Conservation (phyloP, 108 stramenopile genomes). For the Pelagomonas calceolata region DNA sequence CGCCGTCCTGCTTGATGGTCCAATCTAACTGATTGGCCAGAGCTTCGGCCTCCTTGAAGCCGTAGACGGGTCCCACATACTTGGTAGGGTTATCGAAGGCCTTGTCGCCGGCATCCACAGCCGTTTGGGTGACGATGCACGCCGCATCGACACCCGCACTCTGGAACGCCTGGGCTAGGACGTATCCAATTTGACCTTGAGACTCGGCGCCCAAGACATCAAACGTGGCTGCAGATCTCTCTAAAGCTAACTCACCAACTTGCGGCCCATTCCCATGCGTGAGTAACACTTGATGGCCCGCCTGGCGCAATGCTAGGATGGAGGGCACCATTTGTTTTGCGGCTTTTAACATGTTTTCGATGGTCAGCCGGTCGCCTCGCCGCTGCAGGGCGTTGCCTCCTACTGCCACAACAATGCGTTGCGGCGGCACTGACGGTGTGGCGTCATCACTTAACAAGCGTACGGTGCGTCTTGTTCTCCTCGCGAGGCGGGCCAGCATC, state of each 20-base stretch:
- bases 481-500: too few relatives aligned
- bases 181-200: conserved; percentile 70
- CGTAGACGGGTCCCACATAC: conserved; percentile 68
- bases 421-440: too few relatives aligned
- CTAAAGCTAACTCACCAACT: conserved; percentile 66
- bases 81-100: conserved; percentile 62
- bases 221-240: conserved; percentile 56
- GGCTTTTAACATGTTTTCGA: conserved; percentile 72
- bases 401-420: conserved; percentile 59
- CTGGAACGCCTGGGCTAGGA: conserved; percentile 56
- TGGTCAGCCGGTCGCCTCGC: conserved; percentile 65
- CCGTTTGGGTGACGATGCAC: conserved; percentile 60
- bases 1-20: conserved; percentile 68
- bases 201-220: conserved; percentile 46
- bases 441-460: too few relatives aligned
- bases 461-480: too few relatives aligned
- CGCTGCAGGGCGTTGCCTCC: conserved; percentile 74
- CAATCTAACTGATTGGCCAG: conserved; percentile 57
- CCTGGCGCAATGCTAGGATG: conserved; percentile 34
- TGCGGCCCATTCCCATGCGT: conserved; percentile 68
- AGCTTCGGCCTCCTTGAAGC: conserved; percentile 63
- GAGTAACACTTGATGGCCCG: conserved; percentile 55
- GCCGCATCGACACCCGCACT: conserved; percentile 43
- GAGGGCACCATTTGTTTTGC: conserved; percentile 66
- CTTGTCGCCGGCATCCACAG: conserved; percentile 51